Conservation (phyloP, 2,329 filamentous ascomycete genomes). For the Cercospora sp. region DNA sequence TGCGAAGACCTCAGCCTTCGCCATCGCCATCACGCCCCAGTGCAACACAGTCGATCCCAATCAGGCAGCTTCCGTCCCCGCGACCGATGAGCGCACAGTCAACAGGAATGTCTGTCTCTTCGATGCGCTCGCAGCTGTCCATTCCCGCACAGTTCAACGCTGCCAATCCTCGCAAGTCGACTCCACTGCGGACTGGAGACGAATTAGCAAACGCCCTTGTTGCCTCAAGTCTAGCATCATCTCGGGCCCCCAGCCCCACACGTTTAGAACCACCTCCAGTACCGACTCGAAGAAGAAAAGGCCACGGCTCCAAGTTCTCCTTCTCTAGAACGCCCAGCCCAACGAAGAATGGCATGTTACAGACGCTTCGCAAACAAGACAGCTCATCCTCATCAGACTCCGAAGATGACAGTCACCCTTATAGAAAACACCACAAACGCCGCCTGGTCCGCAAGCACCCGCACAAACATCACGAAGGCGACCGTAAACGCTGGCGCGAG, state of each 20-base stretch:
- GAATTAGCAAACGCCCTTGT: slow-evolving; percentile 73
- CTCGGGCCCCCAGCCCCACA: slow-evolving; percentile 42
- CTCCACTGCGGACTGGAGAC: slow-evolving; percentile 58
- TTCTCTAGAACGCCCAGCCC: slow-evolving; percentile 47
- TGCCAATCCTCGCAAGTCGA: slow-evolving; percentile 40
- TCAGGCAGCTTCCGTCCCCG: slow-evolving; percentile 11
- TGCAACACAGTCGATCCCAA: slow-evolving; percentile 22
- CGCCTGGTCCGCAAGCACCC: slow-evolving; percentile 63
- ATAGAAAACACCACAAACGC: slow-evolving; percentile 56
- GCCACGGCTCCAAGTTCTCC: slow-evolving; percentile 29
- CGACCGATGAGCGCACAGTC: slow-evolving; percentile 23
- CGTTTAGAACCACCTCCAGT: slow-evolving; percentile 44
- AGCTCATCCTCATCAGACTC: slow-evolving; percentile 36
- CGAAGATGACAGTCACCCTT: slow-evolving; percentile 50
- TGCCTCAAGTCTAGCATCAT: slow-evolving; percentile 69
- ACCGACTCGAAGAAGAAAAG: slow-evolving; percentile 31
- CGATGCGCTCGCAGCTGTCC: slow-evolving; percentile 29
- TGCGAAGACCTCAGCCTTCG: slow-evolving; percentile 20
- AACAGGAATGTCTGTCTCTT: slow-evolving; percentile 26
- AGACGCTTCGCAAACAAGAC: slow-evolving; percentile 62
- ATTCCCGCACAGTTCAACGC: slow-evolving; percentile 39
- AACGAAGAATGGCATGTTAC: slow-evolving; percentile 56
- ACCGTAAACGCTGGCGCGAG: slow-evolving; percentile 74
- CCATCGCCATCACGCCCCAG: slow-evolving; percentile 21
- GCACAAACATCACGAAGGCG: slow-evolving; percentile 70